A percentile compares a stretch with the other conserved stretches of the same genome.
Conservation (phyloP, 129 eudicot species). For the Solidago caesia region DNA sequence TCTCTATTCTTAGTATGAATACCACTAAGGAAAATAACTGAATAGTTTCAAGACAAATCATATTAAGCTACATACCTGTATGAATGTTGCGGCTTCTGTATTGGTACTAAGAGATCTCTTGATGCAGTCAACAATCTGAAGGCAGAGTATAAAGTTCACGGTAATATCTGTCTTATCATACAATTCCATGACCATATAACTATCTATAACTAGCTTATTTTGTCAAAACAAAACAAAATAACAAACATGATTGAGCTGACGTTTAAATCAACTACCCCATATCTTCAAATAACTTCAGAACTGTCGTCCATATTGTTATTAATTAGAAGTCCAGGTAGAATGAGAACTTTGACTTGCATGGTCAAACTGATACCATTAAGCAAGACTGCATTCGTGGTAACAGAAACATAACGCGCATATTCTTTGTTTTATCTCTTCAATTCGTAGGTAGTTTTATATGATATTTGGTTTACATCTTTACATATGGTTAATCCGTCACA, state of each 20-base stretch:
- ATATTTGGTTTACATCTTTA: not conserved
- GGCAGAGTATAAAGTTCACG: constrained; percentile 3
- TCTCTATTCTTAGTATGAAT: not conserved
- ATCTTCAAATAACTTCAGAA: not conserved
- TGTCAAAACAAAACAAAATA: too few relatives aligned
- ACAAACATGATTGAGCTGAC: not conserved
- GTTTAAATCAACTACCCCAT: not conserved
- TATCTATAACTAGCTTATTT: too few relatives aligned
- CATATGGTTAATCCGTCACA: not conserved
- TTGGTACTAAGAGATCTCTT: constrained; percentile 40
- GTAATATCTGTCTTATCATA: not conserved
- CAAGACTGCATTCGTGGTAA: not conserved
- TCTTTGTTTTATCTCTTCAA: not conserved
- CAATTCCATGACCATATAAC: not conserved
- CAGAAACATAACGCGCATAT: not conserved
- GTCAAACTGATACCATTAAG: not conserved
- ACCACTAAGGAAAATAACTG: constrained; percentile 7
- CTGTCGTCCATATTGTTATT: too few relatives aligned
- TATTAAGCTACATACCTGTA: constrained; percentile 39
- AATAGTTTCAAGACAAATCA: not conserved
- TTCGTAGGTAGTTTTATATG: not conserved
- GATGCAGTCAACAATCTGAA: constrained; percentile 47
- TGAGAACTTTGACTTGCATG: not conserved
- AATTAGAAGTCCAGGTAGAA: not conserved
- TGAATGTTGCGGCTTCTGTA: constrained; percentile 52